A percentile compares a stretch with the other conserved stretches of the same genome.
Conservation (phyloP, 768 basidiomycete species). For the Tylopilus rubrobrunneus region DNA sequence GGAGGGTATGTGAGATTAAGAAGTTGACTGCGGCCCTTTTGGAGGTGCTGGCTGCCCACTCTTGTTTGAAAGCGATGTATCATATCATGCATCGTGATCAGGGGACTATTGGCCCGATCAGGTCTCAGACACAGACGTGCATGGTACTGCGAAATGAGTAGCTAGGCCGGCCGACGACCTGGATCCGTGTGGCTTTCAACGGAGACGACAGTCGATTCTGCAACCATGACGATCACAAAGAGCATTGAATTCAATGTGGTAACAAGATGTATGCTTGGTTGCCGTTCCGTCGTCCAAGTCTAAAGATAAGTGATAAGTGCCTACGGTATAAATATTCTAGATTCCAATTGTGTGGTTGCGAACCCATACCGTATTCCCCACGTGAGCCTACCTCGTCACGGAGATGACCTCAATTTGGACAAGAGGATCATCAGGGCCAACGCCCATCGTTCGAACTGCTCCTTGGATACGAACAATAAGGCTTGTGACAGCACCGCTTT, state of each 20-base stretch:
- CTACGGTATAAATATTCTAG: not conserved
- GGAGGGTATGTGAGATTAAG: not conserved
- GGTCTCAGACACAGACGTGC: not conserved
- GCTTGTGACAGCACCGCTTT: slow-evolving; percentile 97
- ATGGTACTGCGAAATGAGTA: not conserved
- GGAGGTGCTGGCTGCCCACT: too few relatives aligned
- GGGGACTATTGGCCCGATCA: not conserved
- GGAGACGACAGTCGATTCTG: not conserved
- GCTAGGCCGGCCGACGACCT: not conserved
- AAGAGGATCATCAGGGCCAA: slow-evolving; percentile 62
- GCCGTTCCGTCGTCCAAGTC: not conserved
- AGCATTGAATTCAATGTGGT: not conserved
- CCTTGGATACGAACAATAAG: slow-evolving; percentile 94
- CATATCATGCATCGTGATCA: not conserved
- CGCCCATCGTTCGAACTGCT: slow-evolving; percentile 91
- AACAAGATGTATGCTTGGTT: not conserved
- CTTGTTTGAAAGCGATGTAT: not conserved
- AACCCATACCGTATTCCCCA: not conserved
- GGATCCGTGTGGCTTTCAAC: too few relatives aligned
- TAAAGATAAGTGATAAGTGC: not conserved
- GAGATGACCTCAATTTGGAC: slow-evolving; percentile 27
- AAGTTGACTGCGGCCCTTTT: not conserved
- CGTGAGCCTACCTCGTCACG: slow-evolving; percentile 1
- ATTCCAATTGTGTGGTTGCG: not conserved
- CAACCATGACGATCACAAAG: not conserved